A percentile compares a stretch with the other conserved stretches of the same genome.
These are phyloP conservation scores for Suillus occidentalis DNA, from an alignment of 768 basidiomycete genomes.

Conservation along the genomic window DNA sequence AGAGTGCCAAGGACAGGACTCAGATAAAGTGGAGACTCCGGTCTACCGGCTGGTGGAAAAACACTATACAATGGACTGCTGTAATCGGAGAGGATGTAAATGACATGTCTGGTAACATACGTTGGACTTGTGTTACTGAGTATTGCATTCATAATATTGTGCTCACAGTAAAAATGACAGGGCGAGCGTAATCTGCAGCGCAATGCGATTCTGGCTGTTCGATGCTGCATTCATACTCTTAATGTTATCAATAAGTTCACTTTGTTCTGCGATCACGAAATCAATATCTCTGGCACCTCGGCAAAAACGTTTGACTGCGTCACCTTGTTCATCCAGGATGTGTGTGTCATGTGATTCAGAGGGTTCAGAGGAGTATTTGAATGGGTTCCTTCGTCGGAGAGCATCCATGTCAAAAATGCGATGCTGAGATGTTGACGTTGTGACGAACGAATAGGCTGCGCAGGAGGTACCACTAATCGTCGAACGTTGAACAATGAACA, in stretches of 20 bases:
- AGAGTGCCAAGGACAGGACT: conserved; percentile 46
- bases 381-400: conserved; percentile 48
- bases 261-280: conserved; percentile 51
- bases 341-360: conserved; percentile 17
- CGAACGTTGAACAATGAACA: neutral
- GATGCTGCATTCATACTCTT: conserved; percentile 43
- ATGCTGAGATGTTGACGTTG: neutral
- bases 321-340: conserved; percentile 58
- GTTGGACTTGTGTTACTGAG: conserved; percentile 12
- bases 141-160: neutral
- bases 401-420: conserved; percentile 20
- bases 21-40: conserved; percentile 40
- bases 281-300: conserved; percentile 5
- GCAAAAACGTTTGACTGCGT: conserved; percentile 2
- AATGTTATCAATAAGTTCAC: conserved; percentile 52
- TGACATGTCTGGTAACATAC: conserved; percentile 41
- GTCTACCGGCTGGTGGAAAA: conserved; percentile 33
- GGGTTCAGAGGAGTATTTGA: conserved; percentile 31
- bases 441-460: conserved; percentile 10
- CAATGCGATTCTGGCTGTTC: conserved; percentile 40
- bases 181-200: conserved; percentile 42
- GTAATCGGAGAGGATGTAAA: conserved; percentile 43
- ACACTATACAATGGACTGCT: conserved; percentile 50
- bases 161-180: conserved; percentile 50
- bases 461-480: neutral